phyloP scores from a whole-genome alignment of 108 stramenopile genomes.

The Ochromonas danica region DNA sequence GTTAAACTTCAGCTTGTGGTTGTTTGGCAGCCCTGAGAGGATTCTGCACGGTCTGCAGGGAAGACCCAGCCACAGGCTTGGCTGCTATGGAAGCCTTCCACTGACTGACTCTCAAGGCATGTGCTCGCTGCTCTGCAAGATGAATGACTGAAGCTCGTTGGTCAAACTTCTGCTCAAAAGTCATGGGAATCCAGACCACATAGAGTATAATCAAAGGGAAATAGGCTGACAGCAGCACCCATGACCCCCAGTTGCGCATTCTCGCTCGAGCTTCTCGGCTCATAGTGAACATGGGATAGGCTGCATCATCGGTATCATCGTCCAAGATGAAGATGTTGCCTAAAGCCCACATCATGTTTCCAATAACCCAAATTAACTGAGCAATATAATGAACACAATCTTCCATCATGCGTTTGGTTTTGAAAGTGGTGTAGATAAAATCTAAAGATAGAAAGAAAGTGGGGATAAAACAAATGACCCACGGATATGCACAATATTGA shows the following conservation, averaged over 20 bases:
- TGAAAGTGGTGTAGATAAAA: not conserved
- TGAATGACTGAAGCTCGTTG: no score
- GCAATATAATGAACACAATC: conserved; percentile 27
- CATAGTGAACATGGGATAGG: not conserved
- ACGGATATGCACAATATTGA: not conserved
- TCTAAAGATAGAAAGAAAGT: not conserved
- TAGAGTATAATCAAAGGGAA: not conserved
- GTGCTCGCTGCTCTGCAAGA: no score
- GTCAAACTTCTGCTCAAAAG: no score
- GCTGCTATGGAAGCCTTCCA: no score
- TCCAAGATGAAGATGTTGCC: conserved; percentile 7
- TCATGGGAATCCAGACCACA: conserved; percentile 1
- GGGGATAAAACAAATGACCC: conserved; percentile 23
- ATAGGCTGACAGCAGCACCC: not conserved
- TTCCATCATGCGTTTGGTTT: conserved; percentile 2
- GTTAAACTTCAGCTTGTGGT: no score
- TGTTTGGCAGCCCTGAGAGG: no score
- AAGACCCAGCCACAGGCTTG: no score
- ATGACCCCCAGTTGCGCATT: not conserved
- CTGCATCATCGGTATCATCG: not conserved
- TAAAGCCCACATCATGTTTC: conserved; percentile 18
- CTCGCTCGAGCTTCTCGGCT: not conserved
- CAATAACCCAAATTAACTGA: conserved; percentile 28
- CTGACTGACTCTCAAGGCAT: no score
- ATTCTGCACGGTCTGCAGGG: no score